These are phyloP conservation scores for Paecilomyces niveus DNA, from an alignment of 2,329 filamentous ascomycete genomes.

Conservation along the genomic window DNA sequence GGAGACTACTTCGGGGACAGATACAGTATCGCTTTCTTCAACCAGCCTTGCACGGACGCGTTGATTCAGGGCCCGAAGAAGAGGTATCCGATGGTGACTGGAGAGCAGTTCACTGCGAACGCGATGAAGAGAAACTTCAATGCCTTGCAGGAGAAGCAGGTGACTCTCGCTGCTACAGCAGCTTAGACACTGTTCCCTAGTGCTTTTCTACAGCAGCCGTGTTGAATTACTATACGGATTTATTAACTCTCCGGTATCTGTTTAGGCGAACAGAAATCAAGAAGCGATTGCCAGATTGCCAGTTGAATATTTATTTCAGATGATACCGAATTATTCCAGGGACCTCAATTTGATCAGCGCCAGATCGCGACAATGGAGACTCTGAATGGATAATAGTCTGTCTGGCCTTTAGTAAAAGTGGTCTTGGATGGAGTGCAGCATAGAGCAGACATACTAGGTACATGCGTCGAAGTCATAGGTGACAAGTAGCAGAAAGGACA, in stretches of 20 bases:
- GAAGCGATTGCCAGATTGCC: no score
- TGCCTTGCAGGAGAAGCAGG: slow-evolving; percentile 45
- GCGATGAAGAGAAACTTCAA: slow-evolving; percentile 53
- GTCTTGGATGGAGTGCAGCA: no score
- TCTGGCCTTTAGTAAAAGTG: no score
- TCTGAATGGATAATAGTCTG: no score
- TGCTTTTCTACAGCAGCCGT: neutral
- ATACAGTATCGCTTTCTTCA: slow-evolving; percentile 61
- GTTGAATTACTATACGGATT: neutral
- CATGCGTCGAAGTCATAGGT: no score
- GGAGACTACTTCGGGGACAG: slow-evolving; percentile 52
- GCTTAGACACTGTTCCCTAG: neutral
- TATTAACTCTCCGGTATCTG: neutral
- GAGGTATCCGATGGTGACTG: slow-evolving; percentile 57
- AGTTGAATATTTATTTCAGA: no score
- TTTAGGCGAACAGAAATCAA: no score
- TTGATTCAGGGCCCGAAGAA: slow-evolving; percentile 54
- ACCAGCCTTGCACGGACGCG: slow-evolving; percentile 54
- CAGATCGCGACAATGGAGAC: no score
- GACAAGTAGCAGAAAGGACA: no score
- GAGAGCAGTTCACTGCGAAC: slow-evolving; percentile 51
- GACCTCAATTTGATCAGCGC: no score
- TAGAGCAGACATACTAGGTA: no score
- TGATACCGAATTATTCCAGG: no score
- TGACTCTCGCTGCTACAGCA: slow-evolving; percentile 7